Evolutionary conservation across 2,329 filamentous ascomycete genomes (phyloP).

Genomic region (Aspergillus aculeatus): DNA sequence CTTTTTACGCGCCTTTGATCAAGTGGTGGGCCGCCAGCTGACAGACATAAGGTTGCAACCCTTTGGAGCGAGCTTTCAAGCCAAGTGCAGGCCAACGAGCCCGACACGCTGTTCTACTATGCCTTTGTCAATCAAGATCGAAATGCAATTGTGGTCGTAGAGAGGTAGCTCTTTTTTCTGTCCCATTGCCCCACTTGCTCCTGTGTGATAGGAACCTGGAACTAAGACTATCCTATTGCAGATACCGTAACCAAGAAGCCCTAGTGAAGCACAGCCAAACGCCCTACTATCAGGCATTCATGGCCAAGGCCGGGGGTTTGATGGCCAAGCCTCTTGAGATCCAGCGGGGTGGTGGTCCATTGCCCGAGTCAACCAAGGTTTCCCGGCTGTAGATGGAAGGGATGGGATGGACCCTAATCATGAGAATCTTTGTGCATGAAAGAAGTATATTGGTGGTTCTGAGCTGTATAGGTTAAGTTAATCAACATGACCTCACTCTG

Average conservation of each 20-base stretch:
- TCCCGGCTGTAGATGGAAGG: background rate
- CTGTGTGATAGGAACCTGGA: background rate
- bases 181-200: background rate
- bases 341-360: background rate
- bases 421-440: too few relatives aligned
- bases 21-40: background rate
- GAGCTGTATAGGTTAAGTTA: too few relatives aligned
- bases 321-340: conserved; percentile 1
- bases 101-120: conserved; percentile 33
- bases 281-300: background rate
- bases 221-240: background rate
- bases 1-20: too few relatives aligned
- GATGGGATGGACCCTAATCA: too few relatives aligned
- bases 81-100: conserved; percentile 33
- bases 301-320: background rate
- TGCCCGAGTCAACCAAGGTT: background rate
- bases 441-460: too few relatives aligned
- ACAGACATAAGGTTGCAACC: conserved; percentile 23
- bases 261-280: background rate
- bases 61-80: conserved; percentile 26
- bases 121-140: conserved; percentile 26
- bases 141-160: conserved; percentile 35
- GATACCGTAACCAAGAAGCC: background rate
- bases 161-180: conserved; percentile 23
- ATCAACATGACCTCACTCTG: background rate